phyloP scores from a whole-genome alignment of 148 eudicot genomes.

The Tetragonia tetragonoides region DNA sequence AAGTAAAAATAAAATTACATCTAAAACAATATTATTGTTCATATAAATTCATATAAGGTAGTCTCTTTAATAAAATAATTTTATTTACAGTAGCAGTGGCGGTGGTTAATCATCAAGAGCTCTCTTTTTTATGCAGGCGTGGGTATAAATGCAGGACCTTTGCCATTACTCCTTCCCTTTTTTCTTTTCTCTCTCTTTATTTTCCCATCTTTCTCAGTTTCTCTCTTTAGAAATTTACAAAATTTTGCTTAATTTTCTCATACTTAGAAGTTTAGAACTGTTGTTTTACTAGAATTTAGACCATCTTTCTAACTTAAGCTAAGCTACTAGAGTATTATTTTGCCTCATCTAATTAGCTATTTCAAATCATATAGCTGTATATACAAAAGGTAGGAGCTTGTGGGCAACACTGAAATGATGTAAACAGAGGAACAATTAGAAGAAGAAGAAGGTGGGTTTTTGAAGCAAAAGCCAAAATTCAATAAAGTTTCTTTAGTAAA shows the following conservation, averaged over 20 bases:
- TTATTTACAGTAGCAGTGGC: conserved; percentile 51
- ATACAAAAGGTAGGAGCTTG: background rate
- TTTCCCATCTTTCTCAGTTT: conserved; percentile 5
- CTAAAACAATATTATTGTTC: background rate
- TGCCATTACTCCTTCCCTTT: conserved; percentile 30
- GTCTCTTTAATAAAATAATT: background rate
- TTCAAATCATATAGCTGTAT: background rate
- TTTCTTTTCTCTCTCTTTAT: conserved; percentile 24
- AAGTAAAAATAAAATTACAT: background rate
- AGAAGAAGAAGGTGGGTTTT: conserved; percentile 1
- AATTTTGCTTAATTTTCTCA: background rate
- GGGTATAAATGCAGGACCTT: conserved; percentile 72
- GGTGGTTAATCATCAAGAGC: conserved; percentile 96
- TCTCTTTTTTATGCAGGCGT: conserved; percentile 81
- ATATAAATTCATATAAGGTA: background rate
- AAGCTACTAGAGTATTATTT: no score
- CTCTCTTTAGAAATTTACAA: conserved; percentile 18
- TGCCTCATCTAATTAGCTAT: no score
- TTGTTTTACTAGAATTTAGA: background rate
- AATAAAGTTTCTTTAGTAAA: conserved; percentile 37
- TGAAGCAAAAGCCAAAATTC: conserved; percentile 4
- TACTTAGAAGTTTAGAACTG: background rate
- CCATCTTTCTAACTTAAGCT: background rate
- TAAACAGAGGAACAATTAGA: no score
- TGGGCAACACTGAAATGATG: background rate